These are phyloP conservation scores for Gossypium bickii DNA, from an alignment of 345 rosid genomes.

Conservation along the genomic window DNA sequence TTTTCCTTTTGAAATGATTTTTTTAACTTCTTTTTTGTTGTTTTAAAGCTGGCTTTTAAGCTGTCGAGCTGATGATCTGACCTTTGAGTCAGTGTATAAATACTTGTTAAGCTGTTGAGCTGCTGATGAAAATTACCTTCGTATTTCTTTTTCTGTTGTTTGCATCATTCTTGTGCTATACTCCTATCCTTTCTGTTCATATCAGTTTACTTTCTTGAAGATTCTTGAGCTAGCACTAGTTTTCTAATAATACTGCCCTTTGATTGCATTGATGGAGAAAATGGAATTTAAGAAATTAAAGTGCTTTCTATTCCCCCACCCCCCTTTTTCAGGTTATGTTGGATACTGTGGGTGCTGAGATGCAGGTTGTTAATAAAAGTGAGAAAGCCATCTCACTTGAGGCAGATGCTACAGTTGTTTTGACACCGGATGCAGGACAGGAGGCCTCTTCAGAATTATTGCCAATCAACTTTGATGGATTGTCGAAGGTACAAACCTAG, in stretches of 20 bases:
- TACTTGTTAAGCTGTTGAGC: no score
- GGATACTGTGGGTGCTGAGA: slow-evolving; percentile 92
- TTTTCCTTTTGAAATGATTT: neutral
- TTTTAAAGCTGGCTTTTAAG: no score
- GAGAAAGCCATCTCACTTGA: slow-evolving; percentile 74
- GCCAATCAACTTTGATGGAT: slow-evolving; percentile 89
- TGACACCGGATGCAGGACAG: slow-evolving; percentile 74
- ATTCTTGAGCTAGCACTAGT: no score
- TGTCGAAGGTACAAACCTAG: slow-evolving; percentile 51
- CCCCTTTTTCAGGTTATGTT: slow-evolving; percentile 67
- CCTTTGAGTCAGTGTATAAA: no score
- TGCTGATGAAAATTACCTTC: no score
- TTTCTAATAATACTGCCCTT: neutral
- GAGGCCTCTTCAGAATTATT: slow-evolving; percentile 83
- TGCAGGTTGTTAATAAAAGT: slow-evolving; percentile 80
- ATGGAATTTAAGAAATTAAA: slow-evolving; percentile 2
- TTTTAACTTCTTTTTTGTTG: no score
- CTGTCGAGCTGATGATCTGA: no score
- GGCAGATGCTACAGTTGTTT: slow-evolving; percentile 71
- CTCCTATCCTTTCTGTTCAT: no score
- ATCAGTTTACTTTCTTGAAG: no score
- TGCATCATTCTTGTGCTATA: no score
- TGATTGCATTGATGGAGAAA: neutral
- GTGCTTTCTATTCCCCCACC: neutral
- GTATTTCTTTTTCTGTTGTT: no score